phyloP scores from a whole-genome alignment of 306 rosid species.

The Ammopiptanthus mongolicus region DNA sequence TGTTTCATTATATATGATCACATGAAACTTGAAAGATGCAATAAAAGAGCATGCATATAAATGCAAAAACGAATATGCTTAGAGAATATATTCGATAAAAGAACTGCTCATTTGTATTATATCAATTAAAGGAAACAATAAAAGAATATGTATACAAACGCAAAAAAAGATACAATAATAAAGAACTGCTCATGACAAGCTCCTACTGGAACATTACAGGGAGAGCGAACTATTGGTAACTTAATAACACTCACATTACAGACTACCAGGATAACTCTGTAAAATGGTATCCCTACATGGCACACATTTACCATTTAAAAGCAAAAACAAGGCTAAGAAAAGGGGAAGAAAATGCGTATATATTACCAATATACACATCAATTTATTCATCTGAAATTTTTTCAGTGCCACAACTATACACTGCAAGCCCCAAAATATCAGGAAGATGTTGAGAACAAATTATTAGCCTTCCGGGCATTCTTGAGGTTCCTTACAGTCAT shows the following conservation, averaged over 20 bases:
- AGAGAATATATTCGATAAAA: not conserved
- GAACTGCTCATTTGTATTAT: slow-evolving; percentile 14
- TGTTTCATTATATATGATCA: not conserved
- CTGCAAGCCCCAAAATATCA: slow-evolving; percentile 10
- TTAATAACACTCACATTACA: slow-evolving; percentile 18
- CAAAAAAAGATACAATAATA: slow-evolving; percentile 7
- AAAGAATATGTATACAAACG: slow-evolving; percentile 35
- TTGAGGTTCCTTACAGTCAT: slow-evolving; percentile 82
- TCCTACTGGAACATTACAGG: slow-evolving; percentile 19
- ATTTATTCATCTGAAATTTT: slow-evolving; percentile 45
- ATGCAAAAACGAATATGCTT: not conserved
- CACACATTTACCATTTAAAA: slow-evolving; percentile 20
- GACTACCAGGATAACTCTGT: slow-evolving; percentile 20
- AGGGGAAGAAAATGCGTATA: slow-evolving; percentile 6
- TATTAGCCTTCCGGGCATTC: slow-evolving; percentile 49
- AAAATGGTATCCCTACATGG: slow-evolving; percentile 35
- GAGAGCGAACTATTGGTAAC: slow-evolving; percentile 24
- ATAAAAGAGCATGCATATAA: not conserved
- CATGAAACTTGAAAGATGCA: not conserved
- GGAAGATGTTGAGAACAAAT: slow-evolving; percentile 23
- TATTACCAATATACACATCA: slow-evolving; percentile 39
- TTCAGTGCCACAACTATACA: slow-evolving; percentile 33
- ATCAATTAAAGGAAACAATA: slow-evolving; percentile 21
- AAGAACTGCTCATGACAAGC: slow-evolving; percentile 22
- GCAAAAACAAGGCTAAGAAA: not conserved